Evolutionary conservation across 768 basidiomycete species (phyloP), one percentile per base, ranked within the genome.

Genomic region (Tricholoma saponaceum): DNA sequence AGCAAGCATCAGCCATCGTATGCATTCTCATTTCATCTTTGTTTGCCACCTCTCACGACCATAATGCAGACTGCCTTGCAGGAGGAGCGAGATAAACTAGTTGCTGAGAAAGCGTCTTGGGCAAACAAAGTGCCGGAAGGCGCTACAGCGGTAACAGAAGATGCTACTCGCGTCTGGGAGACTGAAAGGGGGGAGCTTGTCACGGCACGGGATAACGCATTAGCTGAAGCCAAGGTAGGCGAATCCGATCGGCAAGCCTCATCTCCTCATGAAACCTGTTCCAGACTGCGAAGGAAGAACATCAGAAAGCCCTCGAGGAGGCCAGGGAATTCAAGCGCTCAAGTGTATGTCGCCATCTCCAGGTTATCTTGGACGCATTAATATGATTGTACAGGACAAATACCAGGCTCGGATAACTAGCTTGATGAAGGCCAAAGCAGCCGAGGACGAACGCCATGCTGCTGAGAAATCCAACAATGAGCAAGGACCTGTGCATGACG

Each of bases 41-140:
- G 22, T 25, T 13, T 55, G 44, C 1, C 49, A 14, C 49, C 8
- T 46, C 43, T 59, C 50, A 57, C 63, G n/a, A 16, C 16, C 16
- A 20, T 43, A 16, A 35, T 60, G 5, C 37, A 90, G 87, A 73
- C 79, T 52, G 61, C 76, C 47, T 68, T 90, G 25, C 76, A 70
- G 54, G 76, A 79, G 44, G 85, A 92, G 69, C 77, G 83, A 51
- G 87, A 89, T 64, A 77, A 73, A 51, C 70, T 91, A 16, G 72
- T 86, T 25, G 77, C 76, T 0, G 87, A 88, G 65, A 88, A 84
- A 65, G 78, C 79, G 56, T 70, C 71, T 20, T 79, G 67, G 79
- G 63, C 65, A 25, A 66, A 46, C 51, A 74, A 69, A 53, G 60
- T 69, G 55, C 66, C 70, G n/a, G 28, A 72, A 1, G 57, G 74